phyloP scores from a whole-genome alignment of 495 filamentous ascomycete genomes.

The Penicillium herquei region DNA sequence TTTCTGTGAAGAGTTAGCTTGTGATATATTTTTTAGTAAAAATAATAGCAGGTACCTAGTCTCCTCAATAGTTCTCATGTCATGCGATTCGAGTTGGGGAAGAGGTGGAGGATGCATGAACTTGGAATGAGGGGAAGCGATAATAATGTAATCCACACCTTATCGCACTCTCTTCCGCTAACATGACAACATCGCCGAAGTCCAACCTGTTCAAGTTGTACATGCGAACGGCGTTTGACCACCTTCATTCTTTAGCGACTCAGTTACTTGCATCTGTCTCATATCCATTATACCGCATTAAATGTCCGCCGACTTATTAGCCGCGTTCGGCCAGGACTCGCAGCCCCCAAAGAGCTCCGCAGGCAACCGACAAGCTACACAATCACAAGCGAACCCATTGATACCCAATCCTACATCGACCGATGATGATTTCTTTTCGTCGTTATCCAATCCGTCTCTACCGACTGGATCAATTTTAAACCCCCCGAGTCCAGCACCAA shows the following conservation, averaged over 20 bases:
- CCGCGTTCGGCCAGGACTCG: conserved; percentile 58
- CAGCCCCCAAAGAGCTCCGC: conserved; percentile 16
- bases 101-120: conserved; percentile 4
- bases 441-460: conserved; percentile 3
- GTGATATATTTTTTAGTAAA: neutral
- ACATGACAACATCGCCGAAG: conserved; percentile 14
- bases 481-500: neutral
- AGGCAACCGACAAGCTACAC: conserved; percentile 8
- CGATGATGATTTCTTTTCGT: conserved; percentile 23
- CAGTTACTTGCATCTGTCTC: neutral
- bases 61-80: conserved; percentile 65
- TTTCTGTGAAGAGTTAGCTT: conserved; percentile 32
- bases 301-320: conserved; percentile 77
- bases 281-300: conserved; percentile 10
- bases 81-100: conserved; percentile 23
- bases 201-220: neutral
- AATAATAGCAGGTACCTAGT: conserved; percentile 46
- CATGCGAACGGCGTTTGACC: neutral
- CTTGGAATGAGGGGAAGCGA: conserved; percentile 17
- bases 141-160: conserved; percentile 24
- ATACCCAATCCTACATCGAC: conserved; percentile 26
- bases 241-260: neutral
- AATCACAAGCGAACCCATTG: conserved; percentile 19
- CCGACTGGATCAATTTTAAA: neutral
- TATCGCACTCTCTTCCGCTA: conserved; percentile 15